phyloP scores from a whole-genome alignment of 228 moss, liverwort and hornwort genomes.

The Sphagnum fallax region DNA sequence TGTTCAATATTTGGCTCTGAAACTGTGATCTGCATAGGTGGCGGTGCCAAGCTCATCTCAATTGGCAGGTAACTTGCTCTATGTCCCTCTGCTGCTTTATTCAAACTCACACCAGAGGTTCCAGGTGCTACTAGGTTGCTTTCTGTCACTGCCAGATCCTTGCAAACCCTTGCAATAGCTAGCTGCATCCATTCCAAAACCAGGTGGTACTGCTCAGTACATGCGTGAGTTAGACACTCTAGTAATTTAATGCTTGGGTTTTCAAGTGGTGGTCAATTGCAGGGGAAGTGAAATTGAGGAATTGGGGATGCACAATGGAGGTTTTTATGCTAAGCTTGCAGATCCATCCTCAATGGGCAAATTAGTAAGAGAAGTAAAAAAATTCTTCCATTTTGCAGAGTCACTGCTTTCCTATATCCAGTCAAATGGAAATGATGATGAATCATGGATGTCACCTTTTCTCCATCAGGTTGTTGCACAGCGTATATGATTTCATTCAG shows the following conservation, averaged over 20 bases:
- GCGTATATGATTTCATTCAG: slow-evolving; percentile 38
- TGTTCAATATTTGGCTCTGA: too few relatives aligned
- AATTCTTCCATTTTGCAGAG: too few relatives aligned
- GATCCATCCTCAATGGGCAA: background rate
- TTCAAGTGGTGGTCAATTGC: background rate
- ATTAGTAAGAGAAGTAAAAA: background rate
- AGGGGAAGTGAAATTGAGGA: too few relatives aligned
- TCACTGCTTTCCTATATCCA: background rate
- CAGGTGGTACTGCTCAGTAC: background rate
- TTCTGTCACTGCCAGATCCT: slow-evolving; percentile 5
- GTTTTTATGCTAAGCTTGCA: background rate
- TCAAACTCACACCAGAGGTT: too few relatives aligned
- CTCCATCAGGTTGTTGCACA: slow-evolving; percentile 53
- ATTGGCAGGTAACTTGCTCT: too few relatives aligned
- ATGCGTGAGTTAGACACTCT: background rate
- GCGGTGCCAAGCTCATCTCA: too few relatives aligned
- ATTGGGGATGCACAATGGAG: background rate
- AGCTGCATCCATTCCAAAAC: slow-evolving; percentile 33
- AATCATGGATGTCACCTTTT: slow-evolving; percentile 23
- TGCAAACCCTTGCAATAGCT: slow-evolving; percentile 50
- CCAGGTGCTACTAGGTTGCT: slow-evolving; percentile 8
- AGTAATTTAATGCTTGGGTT: background rate
- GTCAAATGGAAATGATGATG: background rate
- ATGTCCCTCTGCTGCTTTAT: too few relatives aligned
- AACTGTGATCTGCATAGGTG: too few relatives aligned